These are phyloP conservation scores for Cladophialophora yegresii DNA, from an alignment of 2,329 filamentous ascomycete species.

Conservation along the genomic window DNA sequence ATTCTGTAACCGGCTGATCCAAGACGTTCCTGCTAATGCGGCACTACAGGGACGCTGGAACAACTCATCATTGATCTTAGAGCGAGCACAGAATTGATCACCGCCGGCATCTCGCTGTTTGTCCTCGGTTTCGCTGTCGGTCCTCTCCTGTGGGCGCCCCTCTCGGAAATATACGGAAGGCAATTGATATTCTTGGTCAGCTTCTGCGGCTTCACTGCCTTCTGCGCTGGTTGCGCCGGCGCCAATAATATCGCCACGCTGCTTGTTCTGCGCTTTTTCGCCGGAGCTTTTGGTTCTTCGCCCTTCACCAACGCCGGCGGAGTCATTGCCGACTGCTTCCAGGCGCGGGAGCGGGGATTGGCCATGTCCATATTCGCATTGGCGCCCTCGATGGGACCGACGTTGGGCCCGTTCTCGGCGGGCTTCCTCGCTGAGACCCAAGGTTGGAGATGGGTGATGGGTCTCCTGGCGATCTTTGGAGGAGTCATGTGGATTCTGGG, in stretches of 20 bases:
- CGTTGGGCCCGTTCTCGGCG: constrained; percentile 65
- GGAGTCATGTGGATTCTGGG: constrained; percentile 61
- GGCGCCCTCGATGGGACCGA: constrained; percentile 68
- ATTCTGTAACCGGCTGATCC: not conserved
- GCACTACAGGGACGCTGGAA: constrained; percentile 36
- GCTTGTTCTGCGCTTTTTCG: constrained; percentile 68
- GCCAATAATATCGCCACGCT: constrained; percentile 61
- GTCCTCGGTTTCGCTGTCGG: constrained; percentile 63
- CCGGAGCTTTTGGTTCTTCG: constrained; percentile 63
- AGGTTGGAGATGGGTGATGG: constrained; percentile 71
- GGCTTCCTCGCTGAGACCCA: constrained; percentile 65
- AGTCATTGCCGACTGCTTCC: constrained; percentile 63
- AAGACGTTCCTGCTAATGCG: not conserved
- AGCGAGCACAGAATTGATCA: constrained; percentile 52
- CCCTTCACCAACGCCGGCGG: constrained; percentile 65
- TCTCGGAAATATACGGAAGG: constrained; percentile 65
- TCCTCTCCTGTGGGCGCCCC: constrained; percentile 66
- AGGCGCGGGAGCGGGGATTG: constrained; percentile 55
- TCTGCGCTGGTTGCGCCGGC: constrained; percentile 63
- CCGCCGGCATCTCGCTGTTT: constrained; percentile 65
- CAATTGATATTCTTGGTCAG: constrained; percentile 62
- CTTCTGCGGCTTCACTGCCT: constrained; percentile 60
- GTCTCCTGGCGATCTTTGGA: constrained; percentile 64
- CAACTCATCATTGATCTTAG: constrained; percentile 56
- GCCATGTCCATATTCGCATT: constrained; percentile 66